Base-by-base conservation (phyloP, 2,329 filamentous ascomycete genomes). In the Ramularia endophylla region DNA sequence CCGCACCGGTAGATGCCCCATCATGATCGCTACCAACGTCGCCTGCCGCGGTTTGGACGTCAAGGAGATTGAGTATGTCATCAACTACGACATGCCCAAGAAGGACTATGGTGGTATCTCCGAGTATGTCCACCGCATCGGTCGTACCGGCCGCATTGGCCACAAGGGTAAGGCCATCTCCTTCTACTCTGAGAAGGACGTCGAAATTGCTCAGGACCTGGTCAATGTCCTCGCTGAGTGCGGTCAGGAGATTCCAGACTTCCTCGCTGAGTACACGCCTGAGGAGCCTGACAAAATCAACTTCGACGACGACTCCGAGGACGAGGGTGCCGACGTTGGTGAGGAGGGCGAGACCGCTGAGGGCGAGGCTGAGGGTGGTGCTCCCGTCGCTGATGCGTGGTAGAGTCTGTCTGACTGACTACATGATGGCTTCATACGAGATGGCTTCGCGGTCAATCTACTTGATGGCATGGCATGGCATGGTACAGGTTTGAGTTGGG, bases 61-160 rank as follows among this genome's bases (percentile, higher is more conserved):
- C 27, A 78, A 78, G 43, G 87, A 92, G 51, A 83, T 97, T 5
- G 80, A 82, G 70, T 87, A 95, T 50, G 85, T 98, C 46, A 83
- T 98, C 73, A 97, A 98, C 67, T 97, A 81, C 54, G 89, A 97
- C 47, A 70, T 97, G 2, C 90, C 90, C 0, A 80, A 73, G 4
- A 66, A 72, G 31, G 70, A 79, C 1, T 75, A 90, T 53, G 88
- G 87, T n/a, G 90, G 89, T 2, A 94, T 95, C 41, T 81, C 86
- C 36, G 92, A 97, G 62, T 98, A 97, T 55, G 81, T 85, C 18
- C 92, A 98, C 60, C 87, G 92, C 9, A 97, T 97, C 60, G 92
- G 92, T 48, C 89, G 92, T 46, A 98, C 92, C 53, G 92, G 86
- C 40, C 87, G 92, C 39, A 95, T 95, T 58, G 92, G 92, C 2